phyloP scores from a whole-genome alignment of 2,329 filamentous ascomycete genomes.

The Pseudogymnoascus sp. region DNA sequence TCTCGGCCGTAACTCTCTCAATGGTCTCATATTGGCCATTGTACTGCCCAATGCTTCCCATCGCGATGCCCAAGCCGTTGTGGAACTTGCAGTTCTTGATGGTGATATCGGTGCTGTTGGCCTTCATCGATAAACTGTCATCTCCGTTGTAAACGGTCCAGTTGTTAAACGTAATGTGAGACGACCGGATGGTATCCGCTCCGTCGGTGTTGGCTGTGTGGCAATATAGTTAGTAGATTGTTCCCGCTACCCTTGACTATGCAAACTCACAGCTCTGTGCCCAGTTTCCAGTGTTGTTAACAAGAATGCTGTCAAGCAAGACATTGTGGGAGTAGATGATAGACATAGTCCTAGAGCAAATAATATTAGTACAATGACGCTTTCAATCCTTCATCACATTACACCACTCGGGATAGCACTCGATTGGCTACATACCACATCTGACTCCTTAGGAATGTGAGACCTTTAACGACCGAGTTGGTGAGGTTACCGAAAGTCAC shows the following conservation, averaged over 20 bases:
- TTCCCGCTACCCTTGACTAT: neutral
- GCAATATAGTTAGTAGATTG: neutral
- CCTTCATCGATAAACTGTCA: conserved; percentile 47
- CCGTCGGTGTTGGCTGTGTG: conserved; percentile 34
- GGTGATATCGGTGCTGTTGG: conserved; percentile 48
- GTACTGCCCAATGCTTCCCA: conserved; percentile 53
- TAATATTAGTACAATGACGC: neutral
- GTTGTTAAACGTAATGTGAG: conserved; percentile 43
- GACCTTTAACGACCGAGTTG: conserved; percentile 40
- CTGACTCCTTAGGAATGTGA: conserved; percentile 49
- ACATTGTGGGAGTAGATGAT: conserved; percentile 42
- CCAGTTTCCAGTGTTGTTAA: conserved; percentile 39
- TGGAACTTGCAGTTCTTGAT: conserved; percentile 43
- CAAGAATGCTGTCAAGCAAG: conserved; percentile 43
- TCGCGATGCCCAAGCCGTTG: conserved; percentile 45
- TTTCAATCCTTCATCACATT: neutral
- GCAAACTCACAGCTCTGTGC: neutral
- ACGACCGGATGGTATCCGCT: conserved; percentile 45
- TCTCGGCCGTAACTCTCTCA: conserved; percentile 40
- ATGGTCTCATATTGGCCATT: conserved; percentile 41
- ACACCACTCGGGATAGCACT: neutral
- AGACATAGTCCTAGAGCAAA: conserved; percentile 38
- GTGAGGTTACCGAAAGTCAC: conserved; percentile 44
- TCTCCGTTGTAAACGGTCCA: conserved; percentile 47
- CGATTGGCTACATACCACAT: conserved; percentile 41